Base-by-base conservation (phyloP, 768 basidiomycete species). In the Trametes meyenii region DNA sequence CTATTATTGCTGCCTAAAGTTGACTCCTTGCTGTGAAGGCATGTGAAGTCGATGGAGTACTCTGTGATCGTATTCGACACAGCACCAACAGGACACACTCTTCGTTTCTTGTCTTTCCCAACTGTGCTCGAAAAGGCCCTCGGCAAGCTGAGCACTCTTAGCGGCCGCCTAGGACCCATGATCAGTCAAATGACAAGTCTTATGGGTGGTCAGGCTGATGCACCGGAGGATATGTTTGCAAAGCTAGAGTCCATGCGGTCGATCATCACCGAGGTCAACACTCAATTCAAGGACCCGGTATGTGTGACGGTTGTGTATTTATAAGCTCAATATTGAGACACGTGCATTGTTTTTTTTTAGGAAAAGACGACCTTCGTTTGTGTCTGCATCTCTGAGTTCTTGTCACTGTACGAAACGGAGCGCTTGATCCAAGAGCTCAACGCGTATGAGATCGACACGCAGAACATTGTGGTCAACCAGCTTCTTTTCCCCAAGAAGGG, bases 41-140 rank as follows among this genome's bases (percentile, higher is more conserved):
- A 99, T 74, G 97, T 99, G 76, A 98, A 99, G 77, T 98, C 96
- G 19, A 98, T 99, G 96, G 88, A 98, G 76, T 99, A 96, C 81
- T 96, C 94, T n/a, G 96, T 97, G 61, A 98, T 99, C 72, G 96
- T 99, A 38, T 99, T 99, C 72, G 97, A 99, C 72, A 99, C 97
- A 1, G 97, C 97, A 38, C 97, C 97, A 2, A 99, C 97, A 3
- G 97, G 97, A 0, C 97, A 99, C 76, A 99, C 97, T 0, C 84
- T 98, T 6, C 94, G 97, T 44, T 99, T 99, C 81, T 80, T 99
- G 43, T 97, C 95, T n/a, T 99, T 99, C 84, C 97, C 97, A 0
- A 91, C 89, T 19, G 97, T 99, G 5, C 83, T 99, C 10, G 97
- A 98, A 76, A 98, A 98, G 75, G 97, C 97, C 1, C 79, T 98